phyloP scores from a whole-genome alignment of 2,329 filamentous ascomycete species.

The Trichoderma citrinoviride region DNA sequence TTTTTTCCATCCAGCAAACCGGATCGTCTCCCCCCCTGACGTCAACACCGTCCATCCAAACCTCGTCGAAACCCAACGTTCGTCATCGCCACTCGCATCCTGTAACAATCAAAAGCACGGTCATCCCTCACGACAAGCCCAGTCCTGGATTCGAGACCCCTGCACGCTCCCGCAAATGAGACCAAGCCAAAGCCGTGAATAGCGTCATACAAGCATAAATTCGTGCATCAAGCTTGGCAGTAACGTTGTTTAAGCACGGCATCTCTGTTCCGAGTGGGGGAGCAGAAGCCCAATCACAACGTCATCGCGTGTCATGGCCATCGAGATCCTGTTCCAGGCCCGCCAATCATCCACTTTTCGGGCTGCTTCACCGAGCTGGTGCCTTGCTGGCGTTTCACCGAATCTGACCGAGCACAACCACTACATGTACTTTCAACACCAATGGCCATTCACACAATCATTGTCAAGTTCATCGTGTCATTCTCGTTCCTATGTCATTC shows the following conservation, averaged over 20 bases:
- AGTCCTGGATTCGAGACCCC: not conserved
- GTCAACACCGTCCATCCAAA: not conserved
- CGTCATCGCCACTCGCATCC: conserved; percentile 7
- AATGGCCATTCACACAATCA: not conserved
- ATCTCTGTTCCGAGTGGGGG: conserved; percentile 5
- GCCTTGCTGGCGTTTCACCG: not conserved
- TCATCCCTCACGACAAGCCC: not conserved
- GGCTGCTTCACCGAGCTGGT: not conserved
- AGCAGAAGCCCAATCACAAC: conserved; percentile 10
- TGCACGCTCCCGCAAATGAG: conserved; percentile 9
- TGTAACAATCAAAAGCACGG: not conserved
- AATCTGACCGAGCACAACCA: not conserved
- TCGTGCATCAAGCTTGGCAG: conserved; percentile 14
- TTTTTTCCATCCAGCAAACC: not conserved
- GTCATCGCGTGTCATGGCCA: conserved; percentile 16
- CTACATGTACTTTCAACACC: no score
- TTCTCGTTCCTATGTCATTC: not conserved
- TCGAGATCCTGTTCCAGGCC: not conserved
- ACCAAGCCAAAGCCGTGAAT: not conserved
- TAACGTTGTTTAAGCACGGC: conserved; percentile 14
- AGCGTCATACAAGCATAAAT: conserved; percentile 9
- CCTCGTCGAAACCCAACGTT: not conserved
- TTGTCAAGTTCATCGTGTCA: not conserved
- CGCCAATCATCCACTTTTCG: conserved; percentile 2
- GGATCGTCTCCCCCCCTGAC: conserved; percentile 10